phyloP scores from a whole-genome alignment of 176 grass and related monocot species.

The Musa schizocarpa region DNA sequence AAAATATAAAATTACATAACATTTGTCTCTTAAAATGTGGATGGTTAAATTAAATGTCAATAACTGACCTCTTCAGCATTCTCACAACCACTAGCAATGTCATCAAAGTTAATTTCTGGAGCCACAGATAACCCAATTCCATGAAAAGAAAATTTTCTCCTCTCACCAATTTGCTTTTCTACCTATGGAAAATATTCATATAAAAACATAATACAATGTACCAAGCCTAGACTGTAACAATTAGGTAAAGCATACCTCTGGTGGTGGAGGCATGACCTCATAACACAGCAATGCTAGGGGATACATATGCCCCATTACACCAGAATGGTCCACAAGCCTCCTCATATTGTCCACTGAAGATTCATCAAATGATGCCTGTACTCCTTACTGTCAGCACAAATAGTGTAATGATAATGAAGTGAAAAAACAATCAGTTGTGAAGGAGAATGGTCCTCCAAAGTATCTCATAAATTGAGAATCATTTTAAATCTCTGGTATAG shows the following conservation, averaged over 20 bases:
- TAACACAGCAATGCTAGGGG: slow-evolving; percentile 81
- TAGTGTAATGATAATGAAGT: slow-evolving; percentile 13
- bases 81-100: slow-evolving; percentile 38
- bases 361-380: slow-evolving; percentile 78
- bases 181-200: slow-evolving; percentile 30
- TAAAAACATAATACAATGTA: slow-evolving; percentile 7
- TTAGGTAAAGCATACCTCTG: slow-evolving; percentile 34
- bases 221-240: slow-evolving; percentile 12
- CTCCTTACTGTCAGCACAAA: slow-evolving; percentile 41
- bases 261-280: slow-evolving; percentile 95
- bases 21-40: background rate
- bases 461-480: background rate
- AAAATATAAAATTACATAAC: background rate
- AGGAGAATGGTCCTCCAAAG: background rate
- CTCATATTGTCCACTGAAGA: slow-evolving; percentile 96
- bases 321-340: slow-evolving; percentile 82
- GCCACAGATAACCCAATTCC: slow-evolving; percentile 75
- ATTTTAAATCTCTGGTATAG: background rate
- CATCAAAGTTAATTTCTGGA: slow-evolving; percentile 62
- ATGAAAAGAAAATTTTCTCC: slow-evolving; percentile 75
- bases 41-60: slow-evolving; percentile 15
- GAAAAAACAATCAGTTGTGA: background rate
- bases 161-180: slow-evolving; percentile 94
- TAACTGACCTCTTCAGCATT: slow-evolving; percentile 57
- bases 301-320: slow-evolving; percentile 77